Conservation (phyloP, 805 yeast species). For the Spathaspora boniae region DNA sequence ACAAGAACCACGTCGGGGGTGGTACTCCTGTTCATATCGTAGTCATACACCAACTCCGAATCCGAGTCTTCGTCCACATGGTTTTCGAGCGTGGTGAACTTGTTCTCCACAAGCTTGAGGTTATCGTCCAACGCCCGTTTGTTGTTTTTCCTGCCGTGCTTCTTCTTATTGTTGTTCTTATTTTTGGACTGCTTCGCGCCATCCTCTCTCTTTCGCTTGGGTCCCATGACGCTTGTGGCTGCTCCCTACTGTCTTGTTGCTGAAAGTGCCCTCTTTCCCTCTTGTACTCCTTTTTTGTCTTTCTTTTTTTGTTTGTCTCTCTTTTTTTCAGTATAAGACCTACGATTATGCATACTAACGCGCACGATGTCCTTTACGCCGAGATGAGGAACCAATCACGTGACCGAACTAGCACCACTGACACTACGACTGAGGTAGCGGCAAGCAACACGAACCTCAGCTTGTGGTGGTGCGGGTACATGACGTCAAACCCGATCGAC, state of each 20-base stretch:
- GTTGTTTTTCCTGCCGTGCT: conserved; percentile 19
- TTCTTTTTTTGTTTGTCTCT: conserved; percentile 1
- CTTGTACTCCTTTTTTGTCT: background rate
- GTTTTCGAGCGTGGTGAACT: conserved; percentile 18
- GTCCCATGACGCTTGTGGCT: too few species aligned
- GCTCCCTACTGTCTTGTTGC: too few species aligned
- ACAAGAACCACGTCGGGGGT: conserved; percentile 25
- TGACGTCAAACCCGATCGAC: background rate
- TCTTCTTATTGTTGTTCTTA: conserved; percentile 18
- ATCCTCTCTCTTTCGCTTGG: conserved; percentile 26
- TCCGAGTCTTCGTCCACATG: conserved; percentile 17
- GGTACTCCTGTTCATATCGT: conserved; percentile 13
- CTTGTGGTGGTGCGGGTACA: too few species aligned
- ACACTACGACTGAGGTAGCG: background rate
- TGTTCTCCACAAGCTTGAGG: conserved; percentile 12
- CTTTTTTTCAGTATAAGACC: too few species aligned
- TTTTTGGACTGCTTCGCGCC: too few species aligned
- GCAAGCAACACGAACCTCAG: background rate
- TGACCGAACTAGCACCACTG: background rate
- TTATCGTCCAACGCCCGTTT: conserved; percentile 1
- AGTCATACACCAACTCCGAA: conserved; percentile 21
- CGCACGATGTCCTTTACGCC: conserved; percentile 1
- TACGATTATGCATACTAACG: too few species aligned
- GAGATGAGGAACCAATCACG: too few species aligned
- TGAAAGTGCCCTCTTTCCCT: background rate